phyloP scores from a whole-genome alignment of 371 early-diverging fungal species.

The Rhizomucor miehei region DNA sequence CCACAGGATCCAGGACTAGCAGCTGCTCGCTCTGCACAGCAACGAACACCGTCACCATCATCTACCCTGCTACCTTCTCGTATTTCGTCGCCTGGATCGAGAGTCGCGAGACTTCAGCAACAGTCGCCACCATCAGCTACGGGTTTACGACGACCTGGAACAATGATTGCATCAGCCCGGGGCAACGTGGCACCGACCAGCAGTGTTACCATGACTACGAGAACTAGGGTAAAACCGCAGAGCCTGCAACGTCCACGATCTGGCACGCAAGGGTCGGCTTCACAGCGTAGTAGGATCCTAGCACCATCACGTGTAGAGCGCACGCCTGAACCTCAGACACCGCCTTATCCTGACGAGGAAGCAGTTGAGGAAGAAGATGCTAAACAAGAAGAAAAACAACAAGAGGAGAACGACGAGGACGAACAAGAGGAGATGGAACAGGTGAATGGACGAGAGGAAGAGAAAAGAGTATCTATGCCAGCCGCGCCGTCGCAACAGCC shows the following conservation, averaged over 20 bases:
- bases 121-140: slow-evolving; percentile 12
- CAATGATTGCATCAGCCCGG: slow-evolving; percentile 14
- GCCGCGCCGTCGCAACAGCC: no score
- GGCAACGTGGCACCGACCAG: slow-evolving; percentile 12
- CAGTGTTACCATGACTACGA: slow-evolving; percentile 11
- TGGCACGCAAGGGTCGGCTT: slow-evolving; percentile 20
- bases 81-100: slow-evolving; percentile 22
- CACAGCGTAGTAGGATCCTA: slow-evolving; percentile 14
- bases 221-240: slow-evolving; percentile 3
- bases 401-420: not conserved
- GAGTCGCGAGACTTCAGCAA: slow-evolving; percentile 17
- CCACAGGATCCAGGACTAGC: slow-evolving; percentile 23
- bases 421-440: not conserved
- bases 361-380: slow-evolving; percentile 14
- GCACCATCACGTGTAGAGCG: slow-evolving; percentile 4
- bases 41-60: slow-evolving; percentile 26
- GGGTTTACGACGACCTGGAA: slow-evolving; percentile 13
- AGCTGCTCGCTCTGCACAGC: slow-evolving; percentile 24
- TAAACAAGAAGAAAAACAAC: not conserved
- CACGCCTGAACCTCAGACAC: slow-evolving; percentile 1
- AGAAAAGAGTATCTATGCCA: no score
- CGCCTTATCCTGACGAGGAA: slow-evolving; percentile 6
- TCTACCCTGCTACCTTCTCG: slow-evolving; percentile 27
- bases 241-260: slow-evolving; percentile 15
- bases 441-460: no score